Percentiles rank a stretch among this genome's conserved stretches.
These are phyloP conservation scores for Pinus taeda DNA, from an alignment of 75 land plant species.

Conservation along the genomic window DNA sequence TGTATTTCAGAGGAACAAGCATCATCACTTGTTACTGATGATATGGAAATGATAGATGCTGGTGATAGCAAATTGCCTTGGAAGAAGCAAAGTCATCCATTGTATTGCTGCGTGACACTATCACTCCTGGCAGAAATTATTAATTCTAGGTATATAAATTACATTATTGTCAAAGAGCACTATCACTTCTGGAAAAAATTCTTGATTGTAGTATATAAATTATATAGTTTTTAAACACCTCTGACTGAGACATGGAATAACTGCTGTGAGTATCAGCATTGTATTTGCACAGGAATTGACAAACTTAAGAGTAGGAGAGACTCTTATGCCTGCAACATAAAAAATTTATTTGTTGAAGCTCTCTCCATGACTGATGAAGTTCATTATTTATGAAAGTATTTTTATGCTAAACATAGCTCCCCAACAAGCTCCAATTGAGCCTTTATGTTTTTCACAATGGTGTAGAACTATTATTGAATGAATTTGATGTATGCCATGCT, in stretches of 20 bases:
- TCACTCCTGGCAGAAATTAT: constrained; percentile 93
- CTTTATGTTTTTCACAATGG: background rate
- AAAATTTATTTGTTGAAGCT: background rate
- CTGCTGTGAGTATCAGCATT: background rate
- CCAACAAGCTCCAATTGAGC: background rate
- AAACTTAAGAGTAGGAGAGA: background rate
- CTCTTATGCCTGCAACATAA: background rate
- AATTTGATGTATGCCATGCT: background rate
- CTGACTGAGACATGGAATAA: background rate
- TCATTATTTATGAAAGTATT: background rate
- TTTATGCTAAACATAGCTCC: background rate
- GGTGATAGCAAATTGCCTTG: constrained; percentile 21
- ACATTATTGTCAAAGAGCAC: background rate
- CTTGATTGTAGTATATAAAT: no score
- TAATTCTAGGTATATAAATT: constrained; percentile 73
- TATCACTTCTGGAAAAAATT: background rate
- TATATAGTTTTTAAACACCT: background rate
- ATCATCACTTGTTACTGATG: constrained; percentile 21
- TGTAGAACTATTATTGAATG: background rate
- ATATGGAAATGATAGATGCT: constrained; percentile 31
- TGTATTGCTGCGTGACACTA: constrained; percentile 90
- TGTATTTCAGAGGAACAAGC: constrained; percentile 50
- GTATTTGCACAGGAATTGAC: background rate
- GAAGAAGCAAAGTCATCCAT: constrained; percentile 71
- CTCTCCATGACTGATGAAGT: background rate